Evolutionary conservation across 164 flowering plant species (phyloP).

Genomic region (Vitis rupestris): DNA sequence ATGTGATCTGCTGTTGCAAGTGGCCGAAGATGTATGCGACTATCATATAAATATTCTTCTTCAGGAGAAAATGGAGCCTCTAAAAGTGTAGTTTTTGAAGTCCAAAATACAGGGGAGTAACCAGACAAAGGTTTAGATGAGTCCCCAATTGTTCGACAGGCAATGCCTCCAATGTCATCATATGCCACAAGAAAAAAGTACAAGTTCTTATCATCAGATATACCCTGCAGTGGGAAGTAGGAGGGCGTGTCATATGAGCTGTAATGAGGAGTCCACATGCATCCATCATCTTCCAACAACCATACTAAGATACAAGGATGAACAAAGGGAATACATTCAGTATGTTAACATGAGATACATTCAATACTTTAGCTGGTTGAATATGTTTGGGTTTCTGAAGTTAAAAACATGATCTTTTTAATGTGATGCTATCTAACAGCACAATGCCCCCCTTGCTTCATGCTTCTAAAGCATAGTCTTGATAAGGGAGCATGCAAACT

Average conservation of each 20-base stretch:
- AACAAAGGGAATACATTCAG: neutral
- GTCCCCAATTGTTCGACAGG: constrained; percentile 72
- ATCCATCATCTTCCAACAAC: constrained; percentile 1
- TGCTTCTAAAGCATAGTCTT: no score
- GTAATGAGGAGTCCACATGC: neutral
- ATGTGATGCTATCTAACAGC: no score
- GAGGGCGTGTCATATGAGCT: constrained; percentile 6
- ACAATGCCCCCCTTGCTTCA: no score
- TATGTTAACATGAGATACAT: neutral
- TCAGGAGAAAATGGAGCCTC: constrained; percentile 69
- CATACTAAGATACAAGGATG: neutral
- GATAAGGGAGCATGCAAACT: no score
- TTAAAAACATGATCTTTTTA: no score
- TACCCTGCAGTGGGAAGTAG: constrained; percentile 56
- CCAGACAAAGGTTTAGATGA: constrained; percentile 42
- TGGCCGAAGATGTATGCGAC: constrained; percentile 61
- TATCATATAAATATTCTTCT: constrained; percentile 56
- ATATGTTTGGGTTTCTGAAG: no score
- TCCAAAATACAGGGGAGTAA: constrained; percentile 77
- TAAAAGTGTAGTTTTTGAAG: constrained; percentile 51
- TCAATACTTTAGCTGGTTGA: no score
- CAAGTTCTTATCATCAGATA: constrained; percentile 64
- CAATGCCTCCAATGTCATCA: constrained; percentile 79
- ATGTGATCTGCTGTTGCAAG: constrained; percentile 17
- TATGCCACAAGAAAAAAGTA: constrained; percentile 75